Base-by-base conservation (phyloP, 371 early-diverging fungal species). In the Synchytrium microbalum region DNA sequence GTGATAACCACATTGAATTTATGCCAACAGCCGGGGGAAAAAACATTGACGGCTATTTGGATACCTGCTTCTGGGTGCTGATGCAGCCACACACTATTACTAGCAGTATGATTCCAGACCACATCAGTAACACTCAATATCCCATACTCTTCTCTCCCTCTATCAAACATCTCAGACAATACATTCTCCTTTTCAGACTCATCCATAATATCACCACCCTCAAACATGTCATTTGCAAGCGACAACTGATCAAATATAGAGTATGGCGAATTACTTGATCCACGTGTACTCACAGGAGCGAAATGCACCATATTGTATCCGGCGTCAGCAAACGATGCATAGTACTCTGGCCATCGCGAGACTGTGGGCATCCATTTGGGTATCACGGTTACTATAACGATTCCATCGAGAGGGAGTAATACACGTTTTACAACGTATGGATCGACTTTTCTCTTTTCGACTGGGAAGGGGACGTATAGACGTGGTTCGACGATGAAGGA, bases 101-200 rank as follows among this genome's bases (percentile, higher is more conserved):
- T 81, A 29, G 96, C 91, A 3, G 96, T 96, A 71, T 98, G 98
- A 76, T 98, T 98, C 94, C 94, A 96, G 1, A 98, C 98, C 62
- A 98, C 87, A 73, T 98, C 98, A 16, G 93, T 91, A 55, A 91
- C 72, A 61, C 86, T 82, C 38, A 96, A 71, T 31, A 94, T 82
- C 2, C 86, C 87, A 64, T 84, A 83, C 27, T 85, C 80, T 1
- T 75, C 64, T 54, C 84, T 79, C 57, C 91, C 82, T 19, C 66
- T 61, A 27, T 69, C 69, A 33, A 96, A 67, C 32, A 75, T 71
- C 0, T 75, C 62, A 55, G 78, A 65, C 19, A 93, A 71, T 55
- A 83, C 67, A 23, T 74, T 75, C 14, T 82, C 72, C 54, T 84
- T 84, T 60, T 86, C 83, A 25, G 84, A 72, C 55, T 84, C 83